phyloP scores from a whole-genome alignment of 179 eudicot genomes.

The Patellifolia procumbens region DNA sequence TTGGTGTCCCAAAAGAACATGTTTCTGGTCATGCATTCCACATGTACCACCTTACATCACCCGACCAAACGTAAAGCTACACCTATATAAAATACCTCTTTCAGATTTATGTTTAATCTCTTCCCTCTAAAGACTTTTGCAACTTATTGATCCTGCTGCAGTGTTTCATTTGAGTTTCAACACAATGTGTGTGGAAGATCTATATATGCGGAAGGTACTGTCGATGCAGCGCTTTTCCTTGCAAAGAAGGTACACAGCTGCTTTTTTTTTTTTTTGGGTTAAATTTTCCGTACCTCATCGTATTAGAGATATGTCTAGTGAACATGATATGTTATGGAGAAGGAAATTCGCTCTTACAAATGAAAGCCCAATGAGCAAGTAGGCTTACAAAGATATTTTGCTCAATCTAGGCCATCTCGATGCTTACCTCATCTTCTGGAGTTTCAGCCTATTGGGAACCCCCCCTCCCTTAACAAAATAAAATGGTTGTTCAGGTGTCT shows the following conservation, averaged over 20 bases:
- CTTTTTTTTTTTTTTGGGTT: conserved; percentile 1
- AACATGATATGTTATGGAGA: not conserved
- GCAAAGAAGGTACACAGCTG: conserved; percentile 66
- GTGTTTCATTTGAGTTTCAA: conserved; percentile 90
- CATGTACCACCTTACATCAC: conserved; percentile 78
- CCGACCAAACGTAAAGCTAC: conserved; percentile 67
- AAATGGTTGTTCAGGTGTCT: too few species aligned
- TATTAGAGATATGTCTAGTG: too few species aligned
- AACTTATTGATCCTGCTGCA: conserved; percentile 31
- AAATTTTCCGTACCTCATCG: not conserved
- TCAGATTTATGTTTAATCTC: not conserved
- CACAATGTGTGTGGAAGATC: conserved; percentile 97
- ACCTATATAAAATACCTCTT: not conserved
- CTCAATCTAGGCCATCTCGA: not conserved
- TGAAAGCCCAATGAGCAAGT: not conserved
- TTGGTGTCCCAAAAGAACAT: conserved; percentile 82
- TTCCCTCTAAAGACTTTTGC: not conserved
- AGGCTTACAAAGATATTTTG: not conserved
- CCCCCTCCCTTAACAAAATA: too few species aligned
- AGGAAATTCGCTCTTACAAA: not conserved
- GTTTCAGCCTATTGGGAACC: too few species aligned
- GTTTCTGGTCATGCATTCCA: conserved; percentile 89
- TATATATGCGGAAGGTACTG: conserved; percentile 91
- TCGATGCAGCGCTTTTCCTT: conserved; percentile 83
- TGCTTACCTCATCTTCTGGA: too few species aligned